phyloP scores from a whole-genome alignment of 1,139 yeast species.

The Blastobotrys elegans region DNA sequence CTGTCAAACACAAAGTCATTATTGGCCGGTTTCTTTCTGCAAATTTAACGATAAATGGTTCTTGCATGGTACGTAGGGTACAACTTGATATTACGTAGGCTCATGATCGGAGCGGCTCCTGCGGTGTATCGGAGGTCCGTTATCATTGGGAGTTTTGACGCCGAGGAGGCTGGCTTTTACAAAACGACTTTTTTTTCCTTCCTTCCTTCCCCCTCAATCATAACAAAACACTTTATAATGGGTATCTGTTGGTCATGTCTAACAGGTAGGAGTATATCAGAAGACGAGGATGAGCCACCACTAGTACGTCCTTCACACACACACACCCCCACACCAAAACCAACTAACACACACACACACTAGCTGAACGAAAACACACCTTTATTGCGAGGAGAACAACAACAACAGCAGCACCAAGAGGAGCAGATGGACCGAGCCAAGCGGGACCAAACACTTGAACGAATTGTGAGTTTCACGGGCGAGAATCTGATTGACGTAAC shows the following conservation, averaged over 20 bases:
- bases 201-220: too few species aligned
- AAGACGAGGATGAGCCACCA: slow-evolving; percentile 17
- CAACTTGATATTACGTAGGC: too few species aligned
- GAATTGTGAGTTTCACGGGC: slow-evolving; percentile 25
- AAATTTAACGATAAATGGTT: too few species aligned
- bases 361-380: slow-evolving; percentile 16
- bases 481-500: slow-evolving; percentile 26
- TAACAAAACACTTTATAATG: too few species aligned
- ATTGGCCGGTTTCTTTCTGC: too few species aligned
- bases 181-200: too few species aligned
- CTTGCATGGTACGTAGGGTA: too few species aligned
- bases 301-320: slow-evolving; percentile 9
- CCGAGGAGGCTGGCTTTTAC: too few species aligned
- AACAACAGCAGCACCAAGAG: slow-evolving; percentile 5
- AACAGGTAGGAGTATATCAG: slow-evolving; percentile 5
- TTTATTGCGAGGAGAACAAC: slow-evolving; percentile 4
- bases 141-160: too few species aligned
- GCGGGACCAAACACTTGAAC: slow-evolving; percentile 21
- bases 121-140: too few species aligned
- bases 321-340: neutral
- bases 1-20: too few species aligned
- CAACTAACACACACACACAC: neutral
- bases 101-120: too few species aligned
- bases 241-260: slow-evolving; percentile 27
- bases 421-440: slow-evolving; percentile 18